Conservation (phyloP, 208 protist genomes). For the Crithidia sp. region DNA sequence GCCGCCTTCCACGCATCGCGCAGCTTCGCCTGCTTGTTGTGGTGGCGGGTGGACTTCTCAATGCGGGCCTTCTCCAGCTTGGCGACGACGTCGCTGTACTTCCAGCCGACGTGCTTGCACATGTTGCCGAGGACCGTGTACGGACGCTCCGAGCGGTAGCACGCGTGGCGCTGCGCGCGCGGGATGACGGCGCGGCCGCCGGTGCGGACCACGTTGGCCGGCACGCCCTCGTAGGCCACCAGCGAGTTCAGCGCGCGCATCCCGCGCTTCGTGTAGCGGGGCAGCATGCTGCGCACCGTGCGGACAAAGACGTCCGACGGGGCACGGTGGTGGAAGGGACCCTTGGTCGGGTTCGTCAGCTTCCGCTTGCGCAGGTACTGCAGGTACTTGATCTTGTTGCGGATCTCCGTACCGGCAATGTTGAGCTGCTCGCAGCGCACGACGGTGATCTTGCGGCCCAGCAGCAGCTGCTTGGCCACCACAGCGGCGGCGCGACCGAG, state of each 20-base stretch:
- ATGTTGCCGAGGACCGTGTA: slow-evolving; percentile 89
- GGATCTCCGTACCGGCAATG: slow-evolving; percentile 95
- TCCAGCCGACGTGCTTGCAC: slow-evolving; percentile 90
- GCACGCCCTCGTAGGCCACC: slow-evolving; percentile 85
- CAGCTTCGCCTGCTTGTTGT: slow-evolving; percentile 76
- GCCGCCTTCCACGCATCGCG: slow-evolving; percentile 69
- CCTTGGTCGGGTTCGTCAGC: slow-evolving; percentile 97
- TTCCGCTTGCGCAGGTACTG: slow-evolving; percentile 96
- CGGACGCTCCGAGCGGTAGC: slow-evolving; percentile 78
- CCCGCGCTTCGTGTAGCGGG: slow-evolving; percentile 91
- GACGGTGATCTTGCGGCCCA: slow-evolving; percentile 96
- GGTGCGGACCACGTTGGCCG: slow-evolving; percentile 68
- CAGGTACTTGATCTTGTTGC: slow-evolving; percentile 98
- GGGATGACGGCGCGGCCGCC: slow-evolving; percentile 77
- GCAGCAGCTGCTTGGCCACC: slow-evolving; percentile 98
- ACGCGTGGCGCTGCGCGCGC: slow-evolving; percentile 73
- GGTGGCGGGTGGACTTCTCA: slow-evolving; percentile 72
- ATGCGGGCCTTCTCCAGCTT: slow-evolving; percentile 79
- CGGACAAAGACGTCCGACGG: slow-evolving; percentile 97
- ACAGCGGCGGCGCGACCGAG: slow-evolving; percentile 97
- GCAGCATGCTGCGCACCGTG: slow-evolving; percentile 98
- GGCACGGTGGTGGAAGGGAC: slow-evolving; percentile 98
- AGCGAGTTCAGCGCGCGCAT: slow-evolving; percentile 76
- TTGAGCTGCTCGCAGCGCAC: slow-evolving; percentile 97
- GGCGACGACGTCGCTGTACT: slow-evolving; percentile 84